Percentiles rank a stretch among this genome's conserved stretches.
Evolutionary conservation across 1,284 basidiomycete species (phyloP).

Genomic region (Trametes pubescens): DNA sequence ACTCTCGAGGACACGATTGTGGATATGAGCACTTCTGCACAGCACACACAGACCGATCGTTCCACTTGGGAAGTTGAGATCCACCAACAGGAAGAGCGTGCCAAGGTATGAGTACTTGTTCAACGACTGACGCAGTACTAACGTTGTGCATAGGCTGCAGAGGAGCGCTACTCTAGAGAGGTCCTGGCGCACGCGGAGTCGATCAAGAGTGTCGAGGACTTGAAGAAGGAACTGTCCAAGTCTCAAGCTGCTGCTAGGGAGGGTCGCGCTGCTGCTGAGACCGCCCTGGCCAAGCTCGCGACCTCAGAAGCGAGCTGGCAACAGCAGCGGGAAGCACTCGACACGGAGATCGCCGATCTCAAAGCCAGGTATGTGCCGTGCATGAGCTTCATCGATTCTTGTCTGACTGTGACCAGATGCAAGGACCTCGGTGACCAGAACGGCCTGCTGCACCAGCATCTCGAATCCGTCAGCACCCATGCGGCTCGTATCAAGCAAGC

Average conservation of each 20-base stretch:
- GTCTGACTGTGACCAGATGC: constrained; percentile 53
- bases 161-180: constrained; percentile 83
- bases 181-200: constrained; percentile 86
- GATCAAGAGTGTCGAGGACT: constrained; percentile 72
- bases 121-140: neutral
- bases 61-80: constrained; percentile 69
- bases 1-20: constrained; percentile 80
- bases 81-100: constrained; percentile 70
- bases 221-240: constrained; percentile 69
- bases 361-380: constrained; percentile 62
- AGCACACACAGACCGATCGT: constrained; percentile 69
- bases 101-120: constrained; percentile 56
- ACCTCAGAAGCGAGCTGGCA: constrained; percentile 83
- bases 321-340: constrained; percentile 77
- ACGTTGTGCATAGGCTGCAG: constrained; percentile 62
- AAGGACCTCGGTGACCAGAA: constrained; percentile 85
- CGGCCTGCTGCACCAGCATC: constrained; percentile 80
- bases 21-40: constrained; percentile 76
- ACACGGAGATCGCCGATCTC: constrained; percentile 80
- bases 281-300: constrained; percentile 74
- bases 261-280: constrained; percentile 68
- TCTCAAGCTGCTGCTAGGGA: constrained; percentile 64
- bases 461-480: constrained; percentile 87
- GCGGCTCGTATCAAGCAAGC: constrained; percentile 80
- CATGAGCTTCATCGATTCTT: neutral